A percentile compares a stretch with the other conserved stretches of the same genome.
Evolutionary conservation across 371 early-diverging fungal genomes (phyloP).

Genomic region (Mortierella sp.): DNA sequence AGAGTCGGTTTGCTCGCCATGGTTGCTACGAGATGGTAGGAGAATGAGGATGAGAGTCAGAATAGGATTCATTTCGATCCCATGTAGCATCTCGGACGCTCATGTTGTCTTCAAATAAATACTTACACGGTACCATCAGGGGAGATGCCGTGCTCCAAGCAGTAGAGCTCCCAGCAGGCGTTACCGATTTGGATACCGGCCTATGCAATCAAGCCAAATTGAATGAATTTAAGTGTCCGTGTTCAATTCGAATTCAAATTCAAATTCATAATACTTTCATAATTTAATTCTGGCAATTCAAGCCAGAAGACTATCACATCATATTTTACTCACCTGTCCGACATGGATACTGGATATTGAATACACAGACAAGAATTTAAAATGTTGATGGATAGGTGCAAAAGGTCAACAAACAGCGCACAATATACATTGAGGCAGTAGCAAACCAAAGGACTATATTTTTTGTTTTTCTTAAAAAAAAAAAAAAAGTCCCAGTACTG

Average conservation of each 20-base stretch:
- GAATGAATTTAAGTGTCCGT: background rate
- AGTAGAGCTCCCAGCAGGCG: conserved; percentile 99
- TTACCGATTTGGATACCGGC: conserved; percentile 99
- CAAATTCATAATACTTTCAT: background rate
- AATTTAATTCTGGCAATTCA: background rate
- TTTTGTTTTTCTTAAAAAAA: background rate
- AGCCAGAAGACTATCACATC: background rate
- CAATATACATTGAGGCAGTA: background rate
- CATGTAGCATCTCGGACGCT: background rate
- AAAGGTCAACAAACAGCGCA: background rate
- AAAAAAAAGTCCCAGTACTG: background rate
- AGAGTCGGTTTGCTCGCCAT: conserved; percentile 74
- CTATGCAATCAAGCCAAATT: conserved; percentile 75
- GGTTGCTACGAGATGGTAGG: conserved; percentile 30
- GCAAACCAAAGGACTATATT: background rate
- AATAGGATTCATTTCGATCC: background rate
- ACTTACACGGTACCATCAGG: conserved; percentile 89
- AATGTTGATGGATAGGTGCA: background rate
- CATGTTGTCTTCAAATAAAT: conserved; percentile 5
- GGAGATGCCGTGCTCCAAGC: conserved; percentile 98
- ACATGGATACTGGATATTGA: conserved; percentile 89
- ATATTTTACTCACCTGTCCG: conserved; percentile 45
- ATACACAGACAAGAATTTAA: background rate
- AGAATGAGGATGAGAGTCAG: background rate
- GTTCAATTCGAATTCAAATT: background rate